These are phyloP conservation scores for Stephanodiscus triporus DNA, from an alignment of 108 stramenopile genomes.

Conservation along the genomic window DNA sequence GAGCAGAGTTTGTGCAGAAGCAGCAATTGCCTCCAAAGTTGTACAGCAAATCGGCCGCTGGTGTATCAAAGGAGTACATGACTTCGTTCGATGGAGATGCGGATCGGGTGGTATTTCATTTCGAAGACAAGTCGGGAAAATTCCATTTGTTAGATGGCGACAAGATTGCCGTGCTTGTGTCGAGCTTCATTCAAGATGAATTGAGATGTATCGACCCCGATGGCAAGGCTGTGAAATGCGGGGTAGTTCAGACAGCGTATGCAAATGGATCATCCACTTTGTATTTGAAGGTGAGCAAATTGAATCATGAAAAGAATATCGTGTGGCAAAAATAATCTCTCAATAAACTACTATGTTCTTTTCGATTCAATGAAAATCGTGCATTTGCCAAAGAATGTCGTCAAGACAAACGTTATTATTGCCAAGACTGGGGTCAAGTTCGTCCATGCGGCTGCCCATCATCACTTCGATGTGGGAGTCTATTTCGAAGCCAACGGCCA, in stretches of 20 bases:
- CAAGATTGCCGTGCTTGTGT: constrained; percentile 91
- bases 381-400: constrained; percentile 35
- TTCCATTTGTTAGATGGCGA: constrained; percentile 95
- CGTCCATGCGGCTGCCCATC: constrained; percentile 91
- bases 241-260: constrained; percentile 99
- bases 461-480: constrained; percentile 95
- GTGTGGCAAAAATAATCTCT: neutral
- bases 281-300: constrained; percentile 68
- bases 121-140: constrained; percentile 33
- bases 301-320: neutral
- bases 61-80: constrained; percentile 50
- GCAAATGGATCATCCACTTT: constrained; percentile 96
- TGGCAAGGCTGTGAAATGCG: constrained; percentile 67
- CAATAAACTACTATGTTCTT: neutral
- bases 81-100: constrained; percentile 98
- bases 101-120: constrained; percentile 97
- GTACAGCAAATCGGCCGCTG: constrained; percentile 40
- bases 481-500: constrained; percentile 99
- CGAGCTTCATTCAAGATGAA: constrained; percentile 80
- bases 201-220: constrained; percentile 51
- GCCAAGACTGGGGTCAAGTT: constrained; percentile 98
- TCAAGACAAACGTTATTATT: constrained; percentile 64
- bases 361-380: constrained; percentile 1
- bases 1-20: constrained; percentile 96
- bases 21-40: constrained; percentile 64